Evolutionary conservation across 1,284 basidiomycete genomes (phyloP), one percentile per base, ranked within the genome.

Genomic region (Cerioporus squamosus): DNA sequence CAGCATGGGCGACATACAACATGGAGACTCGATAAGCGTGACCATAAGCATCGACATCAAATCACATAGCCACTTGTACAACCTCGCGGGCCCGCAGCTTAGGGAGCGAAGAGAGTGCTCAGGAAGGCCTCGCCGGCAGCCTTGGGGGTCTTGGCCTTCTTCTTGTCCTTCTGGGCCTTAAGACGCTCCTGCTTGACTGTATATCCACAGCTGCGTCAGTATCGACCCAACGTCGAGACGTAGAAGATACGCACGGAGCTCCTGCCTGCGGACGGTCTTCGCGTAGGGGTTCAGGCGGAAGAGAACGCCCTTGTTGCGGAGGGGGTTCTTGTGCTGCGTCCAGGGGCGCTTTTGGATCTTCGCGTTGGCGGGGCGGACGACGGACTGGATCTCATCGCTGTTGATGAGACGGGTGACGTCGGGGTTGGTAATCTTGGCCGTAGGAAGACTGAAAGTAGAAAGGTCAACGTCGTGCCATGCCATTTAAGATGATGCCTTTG

Each of bases 261-360:
- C 93, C 75, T 95, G 91, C 72, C 91, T 84, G 76, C 93, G 90
- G 72, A 95, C 78, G 55, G 91, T 91, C 87, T 96, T 97, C 74
- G 97, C 97, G 81, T 99, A 99, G 57, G 97, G 97, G 88, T 99
- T 99, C 80, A 99, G 87, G 71, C 96, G 91, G 95, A 97, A 98
- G 75, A 99, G 88, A 70, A 98, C 84, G 61, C 87, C 91, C 82
- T 94, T 95, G 93, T 99, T 99, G 80, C 88, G 80, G 72, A 97
- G 87, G 59, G 97, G 95, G 86, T 98, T 98, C 93, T 98, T 98
- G 92, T 96, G 96, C 84, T 98, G 97, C 66, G 95, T 95, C 93
- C 94, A 97, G 66, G 96, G 95, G 74, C 95, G 91, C 77, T 93
- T 95, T 79, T 91, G 90, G 63, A 81, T 73, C 77, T 92, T 90